A percentile compares a stretch with the other conserved stretches of the same genome.
Evolutionary conservation across 345 rosid genomes (phyloP).

Genomic region (Lepidium aucheri): DNA sequence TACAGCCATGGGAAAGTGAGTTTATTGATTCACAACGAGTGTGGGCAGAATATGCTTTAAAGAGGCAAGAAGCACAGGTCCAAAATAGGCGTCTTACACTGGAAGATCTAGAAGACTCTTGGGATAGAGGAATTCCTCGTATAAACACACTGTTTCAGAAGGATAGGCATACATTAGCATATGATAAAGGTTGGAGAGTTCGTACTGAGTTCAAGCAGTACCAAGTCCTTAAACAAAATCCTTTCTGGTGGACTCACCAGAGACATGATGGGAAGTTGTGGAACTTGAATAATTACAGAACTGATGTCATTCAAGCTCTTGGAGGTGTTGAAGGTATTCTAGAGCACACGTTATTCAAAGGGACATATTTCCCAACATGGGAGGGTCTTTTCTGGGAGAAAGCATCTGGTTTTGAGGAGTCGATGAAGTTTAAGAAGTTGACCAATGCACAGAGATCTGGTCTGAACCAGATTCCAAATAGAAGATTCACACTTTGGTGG

Average conservation of each 20-base stretch:
- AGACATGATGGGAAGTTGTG: constrained; percentile 98
- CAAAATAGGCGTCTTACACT: constrained; percentile 96
- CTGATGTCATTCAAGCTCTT: constrained; percentile 99
- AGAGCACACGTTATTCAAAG: constrained; percentile 94
- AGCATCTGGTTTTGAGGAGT: constrained; percentile 97
- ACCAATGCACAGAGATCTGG: constrained; percentile 99
- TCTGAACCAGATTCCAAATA: constrained; percentile 95
- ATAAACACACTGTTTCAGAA: constrained; percentile 96
- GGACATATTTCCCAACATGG: constrained; percentile 99
- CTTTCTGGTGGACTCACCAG: constrained; percentile 99
- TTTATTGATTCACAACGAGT: constrained; percentile 98
- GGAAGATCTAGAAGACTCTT: constrained; percentile 99
- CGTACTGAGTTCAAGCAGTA: constrained; percentile 99
- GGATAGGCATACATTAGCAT: constrained; percentile 90
- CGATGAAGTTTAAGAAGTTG: constrained; percentile 97
- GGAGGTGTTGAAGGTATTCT: constrained; percentile 99
- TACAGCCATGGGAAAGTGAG: constrained; percentile 99
- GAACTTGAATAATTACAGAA: constrained; percentile 96
- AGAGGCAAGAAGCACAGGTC: constrained; percentile 99
- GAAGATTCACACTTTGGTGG: constrained; percentile 99
- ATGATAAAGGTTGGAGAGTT: constrained; percentile 99
- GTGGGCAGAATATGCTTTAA: constrained; percentile 98
- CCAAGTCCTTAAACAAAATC: constrained; percentile 97
- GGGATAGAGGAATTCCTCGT: constrained; percentile 99
- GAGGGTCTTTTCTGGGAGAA: constrained; percentile 99